Conservation (phyloP, 1,284 basidiomycete species). For the Ganoderma lucidum region DNA sequence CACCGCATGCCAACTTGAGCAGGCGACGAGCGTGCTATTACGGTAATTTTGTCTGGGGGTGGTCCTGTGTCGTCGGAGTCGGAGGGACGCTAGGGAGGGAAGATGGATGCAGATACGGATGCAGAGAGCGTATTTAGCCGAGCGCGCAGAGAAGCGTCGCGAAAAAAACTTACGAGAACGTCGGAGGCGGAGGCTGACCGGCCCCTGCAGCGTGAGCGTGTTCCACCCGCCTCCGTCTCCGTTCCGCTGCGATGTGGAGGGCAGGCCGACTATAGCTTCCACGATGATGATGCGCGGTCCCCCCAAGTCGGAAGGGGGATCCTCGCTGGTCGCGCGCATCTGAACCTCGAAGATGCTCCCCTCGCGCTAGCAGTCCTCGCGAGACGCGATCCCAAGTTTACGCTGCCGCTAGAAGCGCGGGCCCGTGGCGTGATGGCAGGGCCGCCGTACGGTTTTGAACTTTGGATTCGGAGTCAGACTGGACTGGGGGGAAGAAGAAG, state of each 20-base stretch:
- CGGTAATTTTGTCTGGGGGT: not conserved
- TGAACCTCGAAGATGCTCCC: not conserved
- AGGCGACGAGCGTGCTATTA: not conserved
- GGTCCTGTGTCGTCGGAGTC: not conserved
- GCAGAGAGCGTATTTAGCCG: not conserved
- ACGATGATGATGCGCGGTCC: constrained; percentile 2
- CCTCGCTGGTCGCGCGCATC: not conserved
- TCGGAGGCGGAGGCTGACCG: constrained; percentile 13
- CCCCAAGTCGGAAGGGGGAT: not conserved
- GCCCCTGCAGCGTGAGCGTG: not conserved
- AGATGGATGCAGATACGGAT: not conserved
- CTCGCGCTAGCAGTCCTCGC: constrained; percentile 2
- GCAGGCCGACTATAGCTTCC: constrained; percentile 6
- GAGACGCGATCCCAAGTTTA: not conserved
- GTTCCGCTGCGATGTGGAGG: not conserved
- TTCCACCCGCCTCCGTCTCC: not conserved
- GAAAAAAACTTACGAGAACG: constrained; percentile 14
- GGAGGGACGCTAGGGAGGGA: not conserved
- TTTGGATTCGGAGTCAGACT: constrained; percentile 8
- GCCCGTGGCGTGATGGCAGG: not conserved
- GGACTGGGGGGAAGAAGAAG: not conserved
- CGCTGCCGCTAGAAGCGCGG: constrained; percentile 6
- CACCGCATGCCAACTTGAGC: constrained; percentile 1
- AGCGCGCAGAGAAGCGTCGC: not conserved
- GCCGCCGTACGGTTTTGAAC: not conserved